Evolutionary conservation across 2,329 filamentous ascomycete species (phyloP), one percentile per base, ranked within the genome.

Genomic region (Leptographium flavum): DNA sequence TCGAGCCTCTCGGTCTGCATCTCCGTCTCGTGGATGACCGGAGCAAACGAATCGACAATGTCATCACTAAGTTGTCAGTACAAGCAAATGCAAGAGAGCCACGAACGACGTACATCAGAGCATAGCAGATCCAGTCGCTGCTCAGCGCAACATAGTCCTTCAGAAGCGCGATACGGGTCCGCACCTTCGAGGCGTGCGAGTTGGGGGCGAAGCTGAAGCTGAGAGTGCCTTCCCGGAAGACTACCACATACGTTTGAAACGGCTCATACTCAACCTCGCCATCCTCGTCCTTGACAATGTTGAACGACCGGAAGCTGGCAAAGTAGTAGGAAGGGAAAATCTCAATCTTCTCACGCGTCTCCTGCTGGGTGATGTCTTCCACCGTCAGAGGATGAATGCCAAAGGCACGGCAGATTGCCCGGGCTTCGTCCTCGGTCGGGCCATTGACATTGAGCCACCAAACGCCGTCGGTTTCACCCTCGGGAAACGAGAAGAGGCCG

Each of bases 91-190:
- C 8, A 28, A 48, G 31, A 25, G 31, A 40, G 13, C 23, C n/a
- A 44, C 14, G 8, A 30, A 5, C 2, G 19, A 41, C 81, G 71
- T 69, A 87, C 81, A 98, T 96, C 58, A 98, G 73, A 37, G 92
- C 92, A 60, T 98, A 98, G 69, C 92, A 98, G 55, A 96, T 93
- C 90, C 93, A 98, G 64, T 98, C 92, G 54, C 87, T 88, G 59
- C 87, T 94, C 33, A 98, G 73, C 50, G 88, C 81, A 55, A 96
- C 84, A 58, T 95, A 96, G 58, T 98, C 92, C 58, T 94, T 90
- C 46, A 98, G 71, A 54, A 87, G 83, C 22, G 86, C 81, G 56
- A 98, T 96, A 62, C 92, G 80, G 69, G 84, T 87, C 53, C 90
- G 80, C 23, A 98, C 92, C 52, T 92, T 86, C 37, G 81, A 74